A percentile compares a stretch with the other conserved stretches of the same genome.
Conservation (phyloP, 805 yeast species). For the Metschnikowia continentalis region DNA sequence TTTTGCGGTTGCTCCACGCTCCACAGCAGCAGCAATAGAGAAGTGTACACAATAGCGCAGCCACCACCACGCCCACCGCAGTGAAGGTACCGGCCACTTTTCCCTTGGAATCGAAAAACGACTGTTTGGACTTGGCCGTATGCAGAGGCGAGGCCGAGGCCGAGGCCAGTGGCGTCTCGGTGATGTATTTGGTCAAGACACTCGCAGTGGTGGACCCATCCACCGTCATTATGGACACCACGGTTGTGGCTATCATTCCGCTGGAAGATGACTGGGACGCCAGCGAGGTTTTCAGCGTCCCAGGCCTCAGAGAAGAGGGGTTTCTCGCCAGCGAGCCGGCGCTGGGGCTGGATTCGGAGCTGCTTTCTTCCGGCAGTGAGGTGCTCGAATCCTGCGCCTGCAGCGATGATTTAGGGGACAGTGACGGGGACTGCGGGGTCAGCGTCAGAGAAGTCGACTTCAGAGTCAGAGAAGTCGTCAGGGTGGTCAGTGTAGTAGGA, state of each 20-base stretch:
- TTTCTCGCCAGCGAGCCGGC: background rate
- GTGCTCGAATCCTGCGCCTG: too few relatives aligned
- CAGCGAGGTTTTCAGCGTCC: background rate
- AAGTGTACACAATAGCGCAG: conserved; percentile 41
- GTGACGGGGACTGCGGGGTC: background rate
- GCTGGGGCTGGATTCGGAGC: background rate
- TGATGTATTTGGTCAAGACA: conserved; percentile 22
- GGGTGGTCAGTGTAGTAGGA: conserved; percentile 5
- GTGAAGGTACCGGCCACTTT: conserved; percentile 85
- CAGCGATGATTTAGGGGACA: background rate
- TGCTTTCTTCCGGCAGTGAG: background rate
- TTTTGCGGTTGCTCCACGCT: conserved; percentile 19
- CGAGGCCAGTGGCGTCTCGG: conserved; percentile 13
- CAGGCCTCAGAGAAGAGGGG: background rate
- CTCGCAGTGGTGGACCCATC: conserved; percentile 27
- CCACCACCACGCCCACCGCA: conserved; percentile 64
- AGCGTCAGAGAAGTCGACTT: background rate
- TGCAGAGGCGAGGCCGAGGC: conserved; percentile 7
- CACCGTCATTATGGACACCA: conserved; percentile 31
- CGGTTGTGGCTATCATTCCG: conserved; percentile 26
- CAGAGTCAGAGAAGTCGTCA: conserved; percentile 1
- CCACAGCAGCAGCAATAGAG: conserved; percentile 37
- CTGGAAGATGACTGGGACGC: conserved; percentile 5
- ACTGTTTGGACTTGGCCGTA: conserved; percentile 13
- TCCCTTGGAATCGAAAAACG: conserved; percentile 66